Base-by-base conservation (phyloP, 495 filamentous ascomycete genomes). In the Penicillium coprophilum region DNA sequence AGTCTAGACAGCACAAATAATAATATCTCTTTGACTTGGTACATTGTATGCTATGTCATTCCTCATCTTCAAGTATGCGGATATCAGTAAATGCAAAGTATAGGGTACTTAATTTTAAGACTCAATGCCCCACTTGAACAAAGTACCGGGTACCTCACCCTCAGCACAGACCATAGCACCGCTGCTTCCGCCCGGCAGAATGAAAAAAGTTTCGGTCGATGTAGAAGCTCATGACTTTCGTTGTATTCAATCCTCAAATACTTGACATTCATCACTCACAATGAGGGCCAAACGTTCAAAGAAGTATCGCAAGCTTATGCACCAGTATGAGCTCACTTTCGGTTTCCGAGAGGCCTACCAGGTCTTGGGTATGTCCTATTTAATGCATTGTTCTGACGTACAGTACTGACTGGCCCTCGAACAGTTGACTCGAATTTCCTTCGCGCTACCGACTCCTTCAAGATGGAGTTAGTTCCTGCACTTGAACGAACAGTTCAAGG, bases 291-390 rank as follows among this genome's bases (percentile, higher is more conserved):
- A 97, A 72, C 85, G 94, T 58, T 87, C 89, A 7, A 98, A 97
- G 77, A 88, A 91, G 69, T 98, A 97, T 74, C 87, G 90, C 66
- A 96, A 96, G 85, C 82, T 97, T 55, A 97, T 99, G 91, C 84
- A 89, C 62, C 85, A 92, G 65, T 97, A 91, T 83, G 83, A 84
- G 64, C 77, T 91, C 57, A 82, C 80, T 46, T 95, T 92, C 60
- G 86, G 87, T 21, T 96, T 96, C 71, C 89, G 92, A 53, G 89
- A 92, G 68, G 91, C 93, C 6, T 97, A 96, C 68, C 93, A 97
- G 77, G 87, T 97, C 17, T 81, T 97, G 34, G 72, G 86, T 89
- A 76, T 47, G 77, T 60, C 15, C 11, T 55, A 20, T 47, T 36
- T 32, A 43, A 31, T 46, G 36, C 21, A 46, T 5, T 28, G 1